phyloP scores from a whole-genome alignment of 805 yeast genomes.

The Zygoascus ofunaensis region DNA sequence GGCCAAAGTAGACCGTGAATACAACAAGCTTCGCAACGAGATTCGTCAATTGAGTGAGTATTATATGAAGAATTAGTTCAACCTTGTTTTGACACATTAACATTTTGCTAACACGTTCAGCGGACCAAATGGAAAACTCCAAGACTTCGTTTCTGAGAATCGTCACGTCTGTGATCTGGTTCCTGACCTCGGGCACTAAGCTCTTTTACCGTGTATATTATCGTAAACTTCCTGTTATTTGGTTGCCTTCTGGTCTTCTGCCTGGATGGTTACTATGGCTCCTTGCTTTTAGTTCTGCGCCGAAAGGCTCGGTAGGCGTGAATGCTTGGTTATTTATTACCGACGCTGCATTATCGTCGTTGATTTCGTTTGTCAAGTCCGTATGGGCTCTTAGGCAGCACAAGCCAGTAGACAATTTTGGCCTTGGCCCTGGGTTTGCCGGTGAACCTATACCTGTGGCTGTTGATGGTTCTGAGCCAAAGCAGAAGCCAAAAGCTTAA shows the following conservation, averaged over 20 bases:
- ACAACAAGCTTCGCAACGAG: conserved; percentile 48
- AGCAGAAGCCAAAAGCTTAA: neutral
- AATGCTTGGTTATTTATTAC: conserved; percentile 44
- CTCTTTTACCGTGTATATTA: conserved; percentile 44
- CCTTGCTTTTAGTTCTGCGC: conserved; percentile 57
- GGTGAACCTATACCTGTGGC: too few species aligned
- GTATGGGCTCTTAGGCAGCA: neutral
- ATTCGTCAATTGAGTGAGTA: conserved; percentile 34
- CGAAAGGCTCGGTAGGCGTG: conserved; percentile 52
- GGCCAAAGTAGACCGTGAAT: conserved; percentile 79
- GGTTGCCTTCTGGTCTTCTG: conserved; percentile 47
- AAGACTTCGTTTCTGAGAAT: conserved; percentile 30
- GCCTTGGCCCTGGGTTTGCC: too few species aligned
- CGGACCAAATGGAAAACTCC: conserved; percentile 26
- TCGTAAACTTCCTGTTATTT: conserved; percentile 46
- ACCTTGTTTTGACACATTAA: too few species aligned
- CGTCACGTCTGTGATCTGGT: conserved; percentile 31
- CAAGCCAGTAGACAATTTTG: too few species aligned
- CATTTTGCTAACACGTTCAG: conserved; percentile 25
- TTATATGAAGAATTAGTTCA: neutral
- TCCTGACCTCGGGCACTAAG: conserved; percentile 33
- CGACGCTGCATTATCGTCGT: conserved; percentile 19
- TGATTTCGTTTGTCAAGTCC: conserved; percentile 1
- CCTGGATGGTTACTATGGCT: conserved; percentile 49
- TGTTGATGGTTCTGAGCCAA: too few species aligned